Conservation (phyloP, 306 rosid genomes). For the Vigna unguiculata region DNA sequence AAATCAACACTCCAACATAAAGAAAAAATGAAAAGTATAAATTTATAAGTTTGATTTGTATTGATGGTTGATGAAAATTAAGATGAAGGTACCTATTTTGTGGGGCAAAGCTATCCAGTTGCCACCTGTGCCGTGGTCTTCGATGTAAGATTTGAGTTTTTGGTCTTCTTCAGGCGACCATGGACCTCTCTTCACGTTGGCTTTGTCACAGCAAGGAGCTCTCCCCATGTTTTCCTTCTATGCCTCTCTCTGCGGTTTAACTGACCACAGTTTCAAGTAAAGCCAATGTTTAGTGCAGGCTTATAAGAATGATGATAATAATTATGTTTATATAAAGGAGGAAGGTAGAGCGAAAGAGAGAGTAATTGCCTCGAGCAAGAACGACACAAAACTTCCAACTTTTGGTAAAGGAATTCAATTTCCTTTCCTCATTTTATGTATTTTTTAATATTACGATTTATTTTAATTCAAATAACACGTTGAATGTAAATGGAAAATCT, state of each 20-base stretch:
- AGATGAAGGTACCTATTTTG: conserved; percentile 57
- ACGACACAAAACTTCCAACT: conserved; percentile 44
- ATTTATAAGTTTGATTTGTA: not conserved
- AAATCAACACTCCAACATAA: not conserved
- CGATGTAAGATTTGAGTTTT: conserved; percentile 42
- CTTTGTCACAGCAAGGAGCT: conserved; percentile 97
- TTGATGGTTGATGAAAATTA: not conserved
- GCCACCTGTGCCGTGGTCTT: conserved; percentile 30
- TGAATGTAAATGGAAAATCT: not conserved
- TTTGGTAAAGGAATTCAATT: not conserved
- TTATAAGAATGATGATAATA: conserved; percentile 25
- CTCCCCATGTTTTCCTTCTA: conserved; percentile 65
- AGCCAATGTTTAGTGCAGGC: conserved; percentile 35
- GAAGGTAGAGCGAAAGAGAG: conserved; percentile 29
- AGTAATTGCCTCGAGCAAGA: conserved; percentile 64
- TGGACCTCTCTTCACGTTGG: conserved; percentile 55
- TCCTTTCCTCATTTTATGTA: conserved; percentile 1
- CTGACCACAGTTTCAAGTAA: conserved; percentile 41
- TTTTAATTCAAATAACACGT: not conserved
- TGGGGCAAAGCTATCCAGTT: conserved; percentile 81
- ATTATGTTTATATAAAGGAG: conserved; percentile 24
- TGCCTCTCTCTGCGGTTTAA: conserved; percentile 6
- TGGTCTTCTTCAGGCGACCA: conserved; percentile 48
- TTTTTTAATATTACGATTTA: not conserved
- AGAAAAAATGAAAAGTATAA: too few relatives aligned